Evolutionary conservation across 192 early-diverging fungal species (phyloP).

Genomic region (Backusella macrospora): DNA sequence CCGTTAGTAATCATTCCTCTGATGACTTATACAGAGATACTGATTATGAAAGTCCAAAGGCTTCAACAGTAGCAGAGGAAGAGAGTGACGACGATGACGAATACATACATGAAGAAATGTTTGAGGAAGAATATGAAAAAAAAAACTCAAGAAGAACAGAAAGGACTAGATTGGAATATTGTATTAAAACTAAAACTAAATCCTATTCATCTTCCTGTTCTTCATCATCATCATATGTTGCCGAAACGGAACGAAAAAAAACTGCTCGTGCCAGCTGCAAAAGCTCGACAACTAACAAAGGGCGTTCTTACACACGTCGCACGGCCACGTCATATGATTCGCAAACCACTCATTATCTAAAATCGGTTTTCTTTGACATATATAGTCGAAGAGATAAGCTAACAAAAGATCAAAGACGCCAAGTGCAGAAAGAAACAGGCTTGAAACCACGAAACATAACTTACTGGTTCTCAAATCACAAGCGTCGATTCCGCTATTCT

Average conservation of each 20-base stretch:
- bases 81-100: background rate
- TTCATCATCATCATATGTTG: background rate
- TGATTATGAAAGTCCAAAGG: background rate
- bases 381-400: constrained; percentile 38
- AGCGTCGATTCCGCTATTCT: constrained; percentile 28
- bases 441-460: constrained; percentile 38
- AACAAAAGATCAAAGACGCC: constrained; percentile 32
- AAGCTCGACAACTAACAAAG: background rate
- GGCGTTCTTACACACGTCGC: constrained; percentile 2
- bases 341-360: constrained; percentile 29
- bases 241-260: background rate
- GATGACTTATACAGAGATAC: background rate
- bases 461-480: constrained; percentile 45
- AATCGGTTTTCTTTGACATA: constrained; percentile 33
- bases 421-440: constrained; percentile 31
- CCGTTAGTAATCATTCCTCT: background rate
- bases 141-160: background rate
- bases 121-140: background rate
- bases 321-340: constrained; percentile 39
- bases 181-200: background rate
- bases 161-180: background rate
- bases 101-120: background rate
- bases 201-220: background rate
- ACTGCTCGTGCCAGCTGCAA: background rate
- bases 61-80: background rate